Conservation (phyloP, 768 basidiomycete genomes). For the Candolleomyces eurysporus region DNA sequence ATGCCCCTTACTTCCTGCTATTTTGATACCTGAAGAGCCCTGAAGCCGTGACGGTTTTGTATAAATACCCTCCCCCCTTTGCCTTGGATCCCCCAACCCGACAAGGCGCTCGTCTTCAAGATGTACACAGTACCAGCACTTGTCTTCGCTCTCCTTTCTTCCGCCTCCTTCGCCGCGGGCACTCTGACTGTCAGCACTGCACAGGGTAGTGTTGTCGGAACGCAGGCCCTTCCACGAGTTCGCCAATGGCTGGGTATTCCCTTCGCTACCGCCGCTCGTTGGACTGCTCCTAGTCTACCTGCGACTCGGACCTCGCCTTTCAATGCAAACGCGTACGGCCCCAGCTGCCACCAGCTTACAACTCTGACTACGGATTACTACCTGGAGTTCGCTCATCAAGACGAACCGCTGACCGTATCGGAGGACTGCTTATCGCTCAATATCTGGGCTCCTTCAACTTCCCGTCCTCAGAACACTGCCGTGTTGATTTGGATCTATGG, state of each 20-base stretch:
- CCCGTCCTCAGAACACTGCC: conserved; percentile 32
- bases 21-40: too few species aligned
- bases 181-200: conserved; percentile 24
- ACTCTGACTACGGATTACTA: conserved; percentile 21
- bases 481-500: conserved; percentile 39
- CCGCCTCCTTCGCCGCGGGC: too few species aligned
- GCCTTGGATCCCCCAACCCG: too few species aligned
- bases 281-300: conserved; percentile 28
- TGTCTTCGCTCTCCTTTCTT: too few species aligned
- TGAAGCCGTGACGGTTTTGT: too few species aligned
- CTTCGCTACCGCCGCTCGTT: conserved; percentile 31
- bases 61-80: too few species aligned
- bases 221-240: conserved; percentile 22
- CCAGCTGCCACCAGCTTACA: conserved; percentile 28
- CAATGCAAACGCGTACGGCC: conserved; percentile 26
- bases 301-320: conserved; percentile 17
- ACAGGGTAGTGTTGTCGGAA: conserved; percentile 31
- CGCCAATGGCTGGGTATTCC: conserved; percentile 36
- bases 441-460: conserved; percentile 34
- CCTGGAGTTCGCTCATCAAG: conserved; percentile 20
- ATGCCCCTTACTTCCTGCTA: too few species aligned
- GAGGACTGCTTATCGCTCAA: conserved; percentile 38
- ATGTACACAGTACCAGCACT: too few species aligned
- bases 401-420: conserved; percentile 27
- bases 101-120: too few species aligned